phyloP scores from a whole-genome alignment of 1,139 yeast species.

The Yamadazyma trypodendri region DNA sequence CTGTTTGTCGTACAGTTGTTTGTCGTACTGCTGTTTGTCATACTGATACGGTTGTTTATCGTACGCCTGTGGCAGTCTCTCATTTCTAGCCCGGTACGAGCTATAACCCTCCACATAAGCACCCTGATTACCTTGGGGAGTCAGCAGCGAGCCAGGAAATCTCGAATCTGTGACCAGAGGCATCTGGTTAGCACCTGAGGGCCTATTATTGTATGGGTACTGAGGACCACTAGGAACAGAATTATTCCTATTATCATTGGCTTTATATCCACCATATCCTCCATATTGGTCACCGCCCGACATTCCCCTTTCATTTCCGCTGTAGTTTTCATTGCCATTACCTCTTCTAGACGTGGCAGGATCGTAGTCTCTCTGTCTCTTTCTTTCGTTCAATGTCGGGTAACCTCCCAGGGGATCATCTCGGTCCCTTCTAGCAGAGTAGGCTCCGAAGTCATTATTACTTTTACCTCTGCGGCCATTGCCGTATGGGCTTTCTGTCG shows the following conservation, averaged over 20 bases:
- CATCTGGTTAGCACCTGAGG: background rate
- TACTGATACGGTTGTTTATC: no score
- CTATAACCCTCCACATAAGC: background rate
- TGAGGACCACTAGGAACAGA: background rate
- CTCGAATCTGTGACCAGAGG: background rate
- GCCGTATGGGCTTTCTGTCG: slow-evolving; percentile 5
- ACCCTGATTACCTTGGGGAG: background rate
- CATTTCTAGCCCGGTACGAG: slow-evolving; percentile 2
- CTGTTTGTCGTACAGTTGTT: no score
- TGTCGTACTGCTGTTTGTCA: no score
- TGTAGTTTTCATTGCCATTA: background rate
- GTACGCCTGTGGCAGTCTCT: no score
- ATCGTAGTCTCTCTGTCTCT: slow-evolving; percentile 8
- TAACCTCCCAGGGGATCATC: background rate
- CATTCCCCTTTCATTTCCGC: background rate
- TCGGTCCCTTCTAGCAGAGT: slow-evolving; percentile 1
- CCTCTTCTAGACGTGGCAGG: background rate
- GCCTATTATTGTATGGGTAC: no score
- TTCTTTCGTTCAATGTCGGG: slow-evolving; percentile 4
- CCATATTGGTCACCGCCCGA: background rate
- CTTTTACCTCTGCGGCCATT: slow-evolving; percentile 8
- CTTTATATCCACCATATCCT: background rate
- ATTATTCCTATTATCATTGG: background rate
- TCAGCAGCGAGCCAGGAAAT: background rate
- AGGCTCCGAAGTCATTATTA: slow-evolving; percentile 2